Evolutionary conservation across 352 stramenopile genomes (phyloP).

Genomic region (Pilasporangium apinafurcum): DNA sequence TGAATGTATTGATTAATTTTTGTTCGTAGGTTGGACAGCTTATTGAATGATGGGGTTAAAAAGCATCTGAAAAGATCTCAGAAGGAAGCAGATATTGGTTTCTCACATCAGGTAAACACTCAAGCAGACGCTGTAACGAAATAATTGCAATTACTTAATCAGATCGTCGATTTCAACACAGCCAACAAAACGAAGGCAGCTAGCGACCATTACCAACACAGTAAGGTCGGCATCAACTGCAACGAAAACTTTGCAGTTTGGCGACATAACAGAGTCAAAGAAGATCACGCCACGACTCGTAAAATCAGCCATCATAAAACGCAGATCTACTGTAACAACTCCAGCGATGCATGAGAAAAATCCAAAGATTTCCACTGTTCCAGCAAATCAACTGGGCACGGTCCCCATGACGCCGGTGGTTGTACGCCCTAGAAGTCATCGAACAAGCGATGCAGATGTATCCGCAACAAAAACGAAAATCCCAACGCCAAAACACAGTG

Average conservation of each 20-base stretch:
- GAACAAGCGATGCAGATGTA: background rate
- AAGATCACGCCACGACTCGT: background rate
- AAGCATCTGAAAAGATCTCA: slow-evolving; percentile 55
- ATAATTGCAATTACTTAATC: background rate
- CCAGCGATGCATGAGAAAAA: slow-evolving; percentile 1
- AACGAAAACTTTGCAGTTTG: slow-evolving; percentile 21
- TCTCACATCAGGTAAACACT: slow-evolving; percentile 21
- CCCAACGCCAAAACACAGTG: no score
- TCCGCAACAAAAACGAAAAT: background rate
- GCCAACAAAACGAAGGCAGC: slow-evolving; percentile 35
- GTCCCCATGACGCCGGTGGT: slow-evolving; percentile 5
- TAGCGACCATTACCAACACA: slow-evolving; percentile 63
- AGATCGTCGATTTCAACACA: slow-evolving; percentile 6
- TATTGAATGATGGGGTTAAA: slow-evolving; percentile 44
- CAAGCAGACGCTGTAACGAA: background rate
- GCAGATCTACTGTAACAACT: background rate
- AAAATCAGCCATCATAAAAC: background rate
- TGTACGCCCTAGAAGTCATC: background rate
- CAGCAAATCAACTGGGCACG: no score
- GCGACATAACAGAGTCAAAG: slow-evolving; percentile 6
- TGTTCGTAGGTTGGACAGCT: slow-evolving; percentile 24
- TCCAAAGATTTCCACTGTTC: background rate
- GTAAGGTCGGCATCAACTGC: slow-evolving; percentile 7
- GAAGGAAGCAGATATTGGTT: slow-evolving; percentile 19
- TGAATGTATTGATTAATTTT: background rate